phyloP scores from a whole-genome alignment of 768 basidiomycete species.

The Albatrellus ellisii region DNA sequence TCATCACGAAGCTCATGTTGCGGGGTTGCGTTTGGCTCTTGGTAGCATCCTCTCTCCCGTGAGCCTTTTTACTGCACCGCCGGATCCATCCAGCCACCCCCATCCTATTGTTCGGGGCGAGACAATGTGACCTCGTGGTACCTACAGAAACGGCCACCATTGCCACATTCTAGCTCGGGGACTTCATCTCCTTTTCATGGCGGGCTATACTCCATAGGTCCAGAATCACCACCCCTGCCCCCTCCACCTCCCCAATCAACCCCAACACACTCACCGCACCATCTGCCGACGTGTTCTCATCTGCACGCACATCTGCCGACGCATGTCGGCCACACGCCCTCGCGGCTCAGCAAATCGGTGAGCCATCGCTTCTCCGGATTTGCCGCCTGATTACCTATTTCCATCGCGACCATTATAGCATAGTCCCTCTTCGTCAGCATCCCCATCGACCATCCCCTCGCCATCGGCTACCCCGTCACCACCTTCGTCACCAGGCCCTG shows the following conservation, averaged over 20 bases:
- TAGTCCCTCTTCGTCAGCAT: not conserved
- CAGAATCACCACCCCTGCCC: slow-evolving; percentile 5
- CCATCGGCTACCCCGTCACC: slow-evolving; percentile 6
- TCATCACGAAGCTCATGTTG: slow-evolving; percentile 19
- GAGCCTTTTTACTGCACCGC: slow-evolving; percentile 15
- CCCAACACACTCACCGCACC: slow-evolving; percentile 14
- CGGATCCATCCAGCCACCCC: slow-evolving; percentile 3
- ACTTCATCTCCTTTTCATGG: slow-evolving; percentile 34
- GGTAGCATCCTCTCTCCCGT: slow-evolving; percentile 51
- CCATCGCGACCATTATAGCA: not conserved
- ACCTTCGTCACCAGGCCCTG: slow-evolving; percentile 5
- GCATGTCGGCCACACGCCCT: slow-evolving; percentile 24
- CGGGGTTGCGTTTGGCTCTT: slow-evolving; percentile 34
- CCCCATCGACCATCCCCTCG: slow-evolving; percentile 4
- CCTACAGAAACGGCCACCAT: slow-evolving; percentile 33
- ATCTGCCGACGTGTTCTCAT: no score
- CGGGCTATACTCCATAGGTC: slow-evolving; percentile 14
- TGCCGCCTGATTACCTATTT: no score
- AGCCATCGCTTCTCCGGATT: slow-evolving; percentile 14
- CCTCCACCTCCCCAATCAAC: slow-evolving; percentile 16
- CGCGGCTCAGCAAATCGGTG: slow-evolving; percentile 24
- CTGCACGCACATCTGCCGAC: slow-evolving; percentile 20
- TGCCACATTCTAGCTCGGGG: slow-evolving; percentile 30
- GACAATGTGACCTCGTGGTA: slow-evolving; percentile 3
- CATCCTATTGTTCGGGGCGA: slow-evolving; percentile 1